Base-by-base conservation (phyloP, 805 yeast species). In the Torulaspora quercuum region DNA sequence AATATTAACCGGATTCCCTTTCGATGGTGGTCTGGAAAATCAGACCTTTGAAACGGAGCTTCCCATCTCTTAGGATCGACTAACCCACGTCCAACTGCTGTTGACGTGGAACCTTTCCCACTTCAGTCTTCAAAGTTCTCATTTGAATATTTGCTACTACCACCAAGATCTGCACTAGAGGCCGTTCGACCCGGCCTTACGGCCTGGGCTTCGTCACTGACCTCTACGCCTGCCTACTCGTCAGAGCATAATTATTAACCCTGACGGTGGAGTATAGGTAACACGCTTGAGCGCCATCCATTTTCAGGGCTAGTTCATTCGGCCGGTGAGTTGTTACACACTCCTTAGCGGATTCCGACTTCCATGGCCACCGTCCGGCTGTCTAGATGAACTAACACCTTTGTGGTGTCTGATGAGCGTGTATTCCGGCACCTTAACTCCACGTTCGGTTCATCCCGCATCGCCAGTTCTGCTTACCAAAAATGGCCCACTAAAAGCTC, bases 321-420 rank as follows among this genome's bases (percentile, higher is more conserved):
- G 64, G 64, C 72, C 72, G 74, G 74, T 69, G 74, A 68, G 73
- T 67, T 61, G 62, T 61, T 57, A 59, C 67, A 62, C 69, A 67
- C 65, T 67, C 73, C 74, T 69, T 69, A 68, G 73, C 72, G 73
- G 73, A 68, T 70, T 66, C 72, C 72, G 59, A 61, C 69, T 64
- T 66, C 64, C 57, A 59, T 55, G 68, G 75, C 75, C 65, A 69
- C 73, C 74, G 73, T 68, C 73, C 73, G 69, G 70, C 64, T 57
- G 60, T 61, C 68, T 64, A 53, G 58, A 59, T 58, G 62, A 58
- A 60, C 65, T 58, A 64, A 63, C 67, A 63, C 68, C 67, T 61
- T 64, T 63, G 66, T 63, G 68, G 67, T 60, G 63, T 62, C 65
- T 60, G 64, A 62, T 62, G 63, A 61, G 68, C 65, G 65, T 61